phyloP scores from a whole-genome alignment of 768 basidiomycete genomes.

The Lanmaoa pseudosensibilis region DNA sequence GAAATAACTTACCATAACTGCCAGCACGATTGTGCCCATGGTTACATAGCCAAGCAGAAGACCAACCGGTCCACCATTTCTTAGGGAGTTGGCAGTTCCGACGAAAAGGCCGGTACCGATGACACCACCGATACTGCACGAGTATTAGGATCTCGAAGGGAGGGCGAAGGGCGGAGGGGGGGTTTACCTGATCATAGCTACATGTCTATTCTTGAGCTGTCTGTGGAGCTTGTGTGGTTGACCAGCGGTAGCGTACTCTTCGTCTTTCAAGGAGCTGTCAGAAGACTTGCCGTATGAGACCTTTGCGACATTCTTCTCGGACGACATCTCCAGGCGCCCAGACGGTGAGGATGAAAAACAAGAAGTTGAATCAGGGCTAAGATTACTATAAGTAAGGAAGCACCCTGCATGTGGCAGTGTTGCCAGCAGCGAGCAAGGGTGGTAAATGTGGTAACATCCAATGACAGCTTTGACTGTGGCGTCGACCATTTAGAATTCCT shows the following conservation, averaged over 20 bases:
- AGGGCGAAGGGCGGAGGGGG: neutral
- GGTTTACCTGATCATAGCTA: conserved; percentile 75
- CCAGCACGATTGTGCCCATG: conserved; percentile 68
- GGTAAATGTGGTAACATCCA: neutral
- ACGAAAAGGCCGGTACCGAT: conserved; percentile 64
- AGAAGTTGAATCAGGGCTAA: too few relatives aligned
- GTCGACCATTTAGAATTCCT: neutral
- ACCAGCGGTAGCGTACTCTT: conserved; percentile 13
- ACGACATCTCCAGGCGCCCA: conserved; percentile 4
- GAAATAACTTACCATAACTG: conserved; percentile 57
- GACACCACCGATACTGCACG: conserved; percentile 58
- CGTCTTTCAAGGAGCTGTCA: conserved; percentile 22
- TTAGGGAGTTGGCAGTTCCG: conserved; percentile 54
- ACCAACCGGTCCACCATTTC: conserved; percentile 68
- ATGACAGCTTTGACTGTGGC: neutral
- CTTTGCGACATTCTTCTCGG: conserved; percentile 23
- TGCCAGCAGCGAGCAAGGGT: neutral
- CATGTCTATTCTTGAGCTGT: conserved; percentile 74
- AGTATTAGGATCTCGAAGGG: conserved; percentile 1
- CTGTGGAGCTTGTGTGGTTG: conserved; percentile 40
- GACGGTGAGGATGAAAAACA: neutral
- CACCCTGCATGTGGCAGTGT: conserved; percentile 1
- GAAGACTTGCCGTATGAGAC: conserved; percentile 3
- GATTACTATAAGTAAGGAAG: neutral
- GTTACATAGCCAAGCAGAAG: conserved; percentile 68